Percentiles rank a stretch among this genome's conserved stretches.
Conservation (phyloP, 768 basidiomycete species). For the Heimioporus sp. region DNA sequence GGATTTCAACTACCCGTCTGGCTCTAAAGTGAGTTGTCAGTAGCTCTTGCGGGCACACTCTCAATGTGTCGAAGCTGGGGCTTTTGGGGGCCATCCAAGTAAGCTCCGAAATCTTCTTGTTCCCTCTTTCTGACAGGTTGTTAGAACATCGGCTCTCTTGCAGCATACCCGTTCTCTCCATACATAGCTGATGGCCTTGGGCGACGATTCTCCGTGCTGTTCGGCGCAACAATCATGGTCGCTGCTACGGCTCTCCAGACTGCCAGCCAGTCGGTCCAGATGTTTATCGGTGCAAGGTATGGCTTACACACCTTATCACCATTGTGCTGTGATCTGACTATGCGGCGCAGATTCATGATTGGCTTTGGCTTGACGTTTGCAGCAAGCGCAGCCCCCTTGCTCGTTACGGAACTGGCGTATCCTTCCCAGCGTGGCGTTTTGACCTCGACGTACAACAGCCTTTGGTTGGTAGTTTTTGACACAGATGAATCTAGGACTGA, state of each 20-base stretch:
- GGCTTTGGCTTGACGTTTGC: constrained; percentile 45
- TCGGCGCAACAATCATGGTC: constrained; percentile 38
- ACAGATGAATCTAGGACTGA: background rate
- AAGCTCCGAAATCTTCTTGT: background rate
- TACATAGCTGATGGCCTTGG: too few species aligned
- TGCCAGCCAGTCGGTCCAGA: constrained; percentile 36
- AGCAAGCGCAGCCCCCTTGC: constrained; percentile 43
- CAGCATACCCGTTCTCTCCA: constrained; percentile 21
- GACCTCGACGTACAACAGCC: constrained; percentile 43
- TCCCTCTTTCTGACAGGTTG: background rate
- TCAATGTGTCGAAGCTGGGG: background rate
- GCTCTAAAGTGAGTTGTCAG: too few species aligned
- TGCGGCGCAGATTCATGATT: constrained; percentile 29
- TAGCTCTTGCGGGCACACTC: background rate
- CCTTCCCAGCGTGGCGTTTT: constrained; percentile 43
- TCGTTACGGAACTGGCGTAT: constrained; percentile 51
- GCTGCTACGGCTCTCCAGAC: constrained; percentile 39
- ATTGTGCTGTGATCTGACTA: background rate
- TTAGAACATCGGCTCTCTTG: constrained; percentile 39
- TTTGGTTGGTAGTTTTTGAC: constrained; percentile 34
- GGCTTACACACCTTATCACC: background rate
- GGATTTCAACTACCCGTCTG: background rate
- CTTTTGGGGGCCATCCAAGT: constrained; percentile 1
- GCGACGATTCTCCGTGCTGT: constrained; percentile 33
- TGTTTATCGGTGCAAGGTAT: constrained; percentile 46